Evolutionary conservation across 768 basidiomycete genomes (phyloP).

Genomic region (Peribolospora kevripleyi): DNA sequence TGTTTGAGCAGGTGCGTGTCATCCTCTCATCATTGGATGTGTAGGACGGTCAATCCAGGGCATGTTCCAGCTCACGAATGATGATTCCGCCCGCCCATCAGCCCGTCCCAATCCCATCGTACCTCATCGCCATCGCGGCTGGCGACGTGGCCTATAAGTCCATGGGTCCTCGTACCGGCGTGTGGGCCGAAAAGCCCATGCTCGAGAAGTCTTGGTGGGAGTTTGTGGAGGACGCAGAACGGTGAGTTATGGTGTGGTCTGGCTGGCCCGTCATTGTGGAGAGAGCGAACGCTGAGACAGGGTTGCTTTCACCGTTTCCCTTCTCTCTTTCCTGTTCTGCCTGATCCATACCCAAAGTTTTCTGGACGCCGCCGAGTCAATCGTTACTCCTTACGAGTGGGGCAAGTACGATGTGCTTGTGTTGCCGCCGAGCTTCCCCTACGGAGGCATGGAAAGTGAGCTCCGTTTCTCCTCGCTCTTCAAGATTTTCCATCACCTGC

Average conservation of each 20-base stretch:
- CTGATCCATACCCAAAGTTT: conserved; percentile 29
- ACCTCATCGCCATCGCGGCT: conserved; percentile 72
- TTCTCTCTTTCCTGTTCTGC: neutral
- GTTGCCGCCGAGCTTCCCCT: conserved; percentile 76
- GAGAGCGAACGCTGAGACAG: too few species aligned
- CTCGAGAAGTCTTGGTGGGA: conserved; percentile 61
- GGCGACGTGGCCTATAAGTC: conserved; percentile 49
- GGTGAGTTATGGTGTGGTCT: conserved; percentile 22
- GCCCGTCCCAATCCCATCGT: conserved; percentile 66
- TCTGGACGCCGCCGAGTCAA: conserved; percentile 45
- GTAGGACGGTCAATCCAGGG: neutral
- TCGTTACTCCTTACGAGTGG: conserved; percentile 53
- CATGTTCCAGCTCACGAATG: neutral
- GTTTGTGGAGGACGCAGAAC: conserved; percentile 62
- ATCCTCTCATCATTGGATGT: neutral
- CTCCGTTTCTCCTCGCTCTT: neutral
- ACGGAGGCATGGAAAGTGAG: conserved; percentile 52
- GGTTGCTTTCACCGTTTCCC: neutral
- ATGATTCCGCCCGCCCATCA: conserved; percentile 17
- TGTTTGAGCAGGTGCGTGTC: conserved; percentile 47
- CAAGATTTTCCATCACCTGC: neutral
- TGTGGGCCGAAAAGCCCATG: conserved; percentile 75
- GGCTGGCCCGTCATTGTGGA: neutral
- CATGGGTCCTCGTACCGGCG: conserved; percentile 53
- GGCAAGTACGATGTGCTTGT: conserved; percentile 74